These are phyloP conservation scores for Phialocephala sp. DNA, from an alignment of 2,329 filamentous ascomycete species.

Conservation along the genomic window DNA sequence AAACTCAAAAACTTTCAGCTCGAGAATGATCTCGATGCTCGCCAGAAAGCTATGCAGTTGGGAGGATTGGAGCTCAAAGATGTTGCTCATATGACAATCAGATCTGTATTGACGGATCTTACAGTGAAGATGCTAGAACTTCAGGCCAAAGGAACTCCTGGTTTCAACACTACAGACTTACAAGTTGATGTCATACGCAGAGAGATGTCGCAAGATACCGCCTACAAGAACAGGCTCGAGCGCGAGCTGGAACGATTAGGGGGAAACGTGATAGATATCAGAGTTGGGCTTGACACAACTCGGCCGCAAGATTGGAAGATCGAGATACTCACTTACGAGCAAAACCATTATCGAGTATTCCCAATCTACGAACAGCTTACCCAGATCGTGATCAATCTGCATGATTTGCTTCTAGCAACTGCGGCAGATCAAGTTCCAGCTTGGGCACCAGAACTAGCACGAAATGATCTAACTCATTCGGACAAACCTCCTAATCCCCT, in stretches of 20 bases:
- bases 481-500: background rate
- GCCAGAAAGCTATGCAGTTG: slow-evolving; percentile 11
- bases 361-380: slow-evolving; percentile 16
- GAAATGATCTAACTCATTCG: background rate
- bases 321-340: slow-evolving; percentile 16
- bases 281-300: slow-evolving; percentile 17
- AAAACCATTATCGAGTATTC: slow-evolving; percentile 20
- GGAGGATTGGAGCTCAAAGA: slow-evolving; percentile 3
- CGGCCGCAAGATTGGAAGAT: slow-evolving; percentile 13
- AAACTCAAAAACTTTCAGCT: background rate
- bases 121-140: slow-evolving; percentile 10
- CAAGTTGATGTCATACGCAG: slow-evolving; percentile 11
- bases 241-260: slow-evolving; percentile 18
- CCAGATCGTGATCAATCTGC: slow-evolving; percentile 6
- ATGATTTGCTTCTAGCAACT: background rate
- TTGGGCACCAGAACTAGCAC: slow-evolving; percentile 10
- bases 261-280: slow-evolving; percentile 17
- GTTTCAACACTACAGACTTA: slow-evolving; percentile 8
- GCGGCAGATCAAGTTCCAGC: background rate
- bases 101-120: slow-evolving; percentile 5
- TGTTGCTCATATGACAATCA: slow-evolving; percentile 11
- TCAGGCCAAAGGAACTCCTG: slow-evolving; percentile 10
- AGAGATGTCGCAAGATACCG: background rate
- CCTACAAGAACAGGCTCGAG: slow-evolving; percentile 19
- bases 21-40: slow-evolving; percentile 15